Base-by-base conservation (phyloP, 1,284 basidiomycete species). In the Pseudozyma thailandica region DNA sequence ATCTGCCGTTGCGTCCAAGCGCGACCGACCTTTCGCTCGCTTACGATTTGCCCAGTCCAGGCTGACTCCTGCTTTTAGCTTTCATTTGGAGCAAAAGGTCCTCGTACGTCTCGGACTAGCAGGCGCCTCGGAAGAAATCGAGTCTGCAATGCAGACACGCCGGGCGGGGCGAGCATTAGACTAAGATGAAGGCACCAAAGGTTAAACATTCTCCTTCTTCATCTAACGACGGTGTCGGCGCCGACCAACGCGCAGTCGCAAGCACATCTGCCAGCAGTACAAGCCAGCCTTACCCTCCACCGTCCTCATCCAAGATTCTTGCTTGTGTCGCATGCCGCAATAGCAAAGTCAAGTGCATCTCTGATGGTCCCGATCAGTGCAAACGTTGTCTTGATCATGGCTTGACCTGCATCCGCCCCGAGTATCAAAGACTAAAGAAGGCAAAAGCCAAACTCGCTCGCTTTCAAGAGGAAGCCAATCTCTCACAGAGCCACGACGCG, bases 241-340 rank as follows among this genome's bases (percentile, higher is more conserved):
- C 50, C 15, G 50, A 54, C 3, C 23, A 42, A n/a, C 43, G 23
- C 25, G 13, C 31, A 1, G n/a, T 20, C 2, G 38, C 53, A 6
- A 43, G 48, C 33, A 38, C 41, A 0, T 49, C 50, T 15, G 18
- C 45, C 2, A 26, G 20, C 45, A 43, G 18, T 21, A 39, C 48
- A 9, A 48, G 44, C n/a, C 45, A 48, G 8, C 50, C 61, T 3
- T 57, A 64, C 30, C 49, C 64, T n/a, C n/a, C n/a, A n/a, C n/a
- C n/a, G 9, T 4, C 38, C 8, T 6, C 38, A 23, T 52, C 56
- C 53, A 71, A 71, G 61, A 55, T 59, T 30, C 54, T 71, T 5
- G 68, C 68, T 16, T 71, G 68, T 26, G 61, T 71, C 20, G 68
- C 60, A 12, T 71, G 68, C 20, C 61, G 68, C 18, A 64, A 71